Base-by-base conservation (phyloP, 2,329 filamentous ascomycete species). In the Epichloe aotearoae region DNA sequence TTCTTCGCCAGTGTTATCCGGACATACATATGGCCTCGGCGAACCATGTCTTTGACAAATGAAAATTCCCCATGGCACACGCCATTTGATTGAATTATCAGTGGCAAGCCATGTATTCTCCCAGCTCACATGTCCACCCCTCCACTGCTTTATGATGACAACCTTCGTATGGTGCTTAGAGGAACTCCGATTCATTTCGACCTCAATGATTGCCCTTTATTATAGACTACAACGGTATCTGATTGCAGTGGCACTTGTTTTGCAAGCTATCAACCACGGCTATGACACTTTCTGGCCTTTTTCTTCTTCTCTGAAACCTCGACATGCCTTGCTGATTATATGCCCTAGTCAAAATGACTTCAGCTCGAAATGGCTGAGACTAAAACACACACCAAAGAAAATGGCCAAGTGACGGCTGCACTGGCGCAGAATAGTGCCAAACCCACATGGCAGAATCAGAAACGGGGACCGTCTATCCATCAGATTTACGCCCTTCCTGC, bases 171-270 rank as follows among this genome's bases (percentile, higher is more conserved):
- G 67, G 74, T 73, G 73, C 78, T 71, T 73, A 82, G 76, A 77
- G 75, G 72, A 67, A 60, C 46, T 41, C 33, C 71, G 72, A 72
- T 75, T 75, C 73, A 74, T 67, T 74, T 72, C 69, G 73, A 50
- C 72, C 77, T 79, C 76, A 57, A 69, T 84, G 81, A 75, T 70
- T 69, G 78, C 71, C 75, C 73, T 73, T 76, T 63, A 67, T 68
- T 80, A 83, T 84, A 86, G 86, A 93, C 87, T 93, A 93, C 86
- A 91, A 93, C 87, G 87, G 87, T 93, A 93, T 93, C 87, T 93
- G 87, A 93, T 78, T 77, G 73, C 63, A 66, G 65, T 56, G 52
- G 14, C 15, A 59, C 51, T 56, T 51, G 23, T 53, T 17, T 54
- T 57, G 33, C 30, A 34, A 15, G 5, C 10, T 6, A 15, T n/a